These are phyloP conservation scores for Ostreobium quekettii DNA, from an alignment of 139 green algal genomes.

Conservation along the genomic window DNA sequence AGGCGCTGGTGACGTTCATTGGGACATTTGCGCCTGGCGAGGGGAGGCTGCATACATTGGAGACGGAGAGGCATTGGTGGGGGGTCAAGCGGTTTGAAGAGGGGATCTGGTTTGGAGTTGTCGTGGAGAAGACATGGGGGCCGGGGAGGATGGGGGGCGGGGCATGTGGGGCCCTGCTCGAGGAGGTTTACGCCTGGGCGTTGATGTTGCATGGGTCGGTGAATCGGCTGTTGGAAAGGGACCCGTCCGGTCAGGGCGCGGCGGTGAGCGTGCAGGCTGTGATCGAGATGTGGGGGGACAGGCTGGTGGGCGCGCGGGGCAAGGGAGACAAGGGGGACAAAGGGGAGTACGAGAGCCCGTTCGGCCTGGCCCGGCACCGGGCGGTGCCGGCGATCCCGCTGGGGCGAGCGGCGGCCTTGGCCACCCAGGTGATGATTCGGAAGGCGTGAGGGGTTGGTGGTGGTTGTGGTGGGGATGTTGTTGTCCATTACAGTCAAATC, in stretches of 20 bases:
- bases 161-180: background rate
- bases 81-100: slow-evolving; percentile 1
- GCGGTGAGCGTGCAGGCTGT: background rate
- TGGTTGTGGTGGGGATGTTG: too few species aligned
- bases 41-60: slow-evolving; percentile 3
- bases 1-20: slow-evolving; percentile 4
- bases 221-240: slow-evolving; percentile 1
- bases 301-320: background rate
- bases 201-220: slow-evolving; percentile 13
- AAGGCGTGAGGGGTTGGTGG: too few species aligned
- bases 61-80: slow-evolving; percentile 16
- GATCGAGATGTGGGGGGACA: slow-evolving; percentile 10
- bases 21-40: slow-evolving; percentile 12
- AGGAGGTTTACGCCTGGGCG: slow-evolving; percentile 2
- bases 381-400: background rate
- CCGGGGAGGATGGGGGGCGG: slow-evolving; percentile 1
- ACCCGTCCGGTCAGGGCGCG: slow-evolving; percentile 2
- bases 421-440: too few species aligned
- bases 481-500: too few species aligned
- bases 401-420: background rate
- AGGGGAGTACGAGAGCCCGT: slow-evolving; percentile 10
- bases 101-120: slow-evolving; percentile 8
- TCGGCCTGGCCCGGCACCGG: background rate
- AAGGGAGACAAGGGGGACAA: background rate
- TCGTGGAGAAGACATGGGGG: background rate